phyloP scores from a whole-genome alignment of 768 basidiomycete species.

The Grammothele lineata region DNA sequence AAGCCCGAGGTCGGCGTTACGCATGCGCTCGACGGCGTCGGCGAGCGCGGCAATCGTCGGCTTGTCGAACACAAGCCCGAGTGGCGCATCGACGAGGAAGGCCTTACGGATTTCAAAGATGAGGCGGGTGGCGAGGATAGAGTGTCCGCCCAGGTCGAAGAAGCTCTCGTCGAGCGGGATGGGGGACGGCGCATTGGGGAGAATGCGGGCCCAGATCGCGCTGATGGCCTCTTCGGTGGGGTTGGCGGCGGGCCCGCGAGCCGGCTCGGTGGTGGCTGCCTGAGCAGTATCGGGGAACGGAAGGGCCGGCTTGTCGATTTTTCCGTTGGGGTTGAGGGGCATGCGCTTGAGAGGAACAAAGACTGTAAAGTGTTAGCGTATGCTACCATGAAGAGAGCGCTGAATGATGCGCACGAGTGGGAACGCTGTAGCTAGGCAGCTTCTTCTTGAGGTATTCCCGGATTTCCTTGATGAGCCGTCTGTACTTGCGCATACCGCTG shows the following conservation, averaged over 20 bases:
- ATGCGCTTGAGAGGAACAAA: slow-evolving; percentile 93
- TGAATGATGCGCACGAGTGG: slow-evolving; percentile 56
- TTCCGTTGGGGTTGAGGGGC: slow-evolving; percentile 98
- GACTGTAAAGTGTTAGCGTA: slow-evolving; percentile 42
- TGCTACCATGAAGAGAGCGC: neutral
- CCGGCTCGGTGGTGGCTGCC: slow-evolving; percentile 40
- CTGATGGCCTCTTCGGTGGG: slow-evolving; percentile 79
- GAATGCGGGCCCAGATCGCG: slow-evolving; percentile 77
- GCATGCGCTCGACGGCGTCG: slow-evolving; percentile 66
- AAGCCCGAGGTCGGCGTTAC: slow-evolving; percentile 79
- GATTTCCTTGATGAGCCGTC: slow-evolving; percentile 87
- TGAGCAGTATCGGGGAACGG: slow-evolving; percentile 98
- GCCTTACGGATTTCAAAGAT: slow-evolving; percentile 94
- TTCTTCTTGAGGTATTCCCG: slow-evolving; percentile 96
- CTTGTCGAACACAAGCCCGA: slow-evolving; percentile 87
- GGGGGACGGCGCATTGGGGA: slow-evolving; percentile 72
- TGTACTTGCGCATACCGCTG: slow-evolving; percentile 79
- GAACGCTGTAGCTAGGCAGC: slow-evolving; percentile 90
- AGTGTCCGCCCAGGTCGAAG: slow-evolving; percentile 98
- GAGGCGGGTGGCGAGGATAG: slow-evolving; percentile 93
- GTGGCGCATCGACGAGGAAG: slow-evolving; percentile 86
- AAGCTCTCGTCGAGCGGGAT: slow-evolving; percentile 92
- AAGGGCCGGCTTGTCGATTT: slow-evolving; percentile 96
- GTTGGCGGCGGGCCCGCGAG: slow-evolving; percentile 37
- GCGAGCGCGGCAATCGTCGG: slow-evolving; percentile 83